These are phyloP conservation scores for Gaultheria prostrata DNA, from an alignment of 148 eudicot species.

Conservation along the genomic window DNA sequence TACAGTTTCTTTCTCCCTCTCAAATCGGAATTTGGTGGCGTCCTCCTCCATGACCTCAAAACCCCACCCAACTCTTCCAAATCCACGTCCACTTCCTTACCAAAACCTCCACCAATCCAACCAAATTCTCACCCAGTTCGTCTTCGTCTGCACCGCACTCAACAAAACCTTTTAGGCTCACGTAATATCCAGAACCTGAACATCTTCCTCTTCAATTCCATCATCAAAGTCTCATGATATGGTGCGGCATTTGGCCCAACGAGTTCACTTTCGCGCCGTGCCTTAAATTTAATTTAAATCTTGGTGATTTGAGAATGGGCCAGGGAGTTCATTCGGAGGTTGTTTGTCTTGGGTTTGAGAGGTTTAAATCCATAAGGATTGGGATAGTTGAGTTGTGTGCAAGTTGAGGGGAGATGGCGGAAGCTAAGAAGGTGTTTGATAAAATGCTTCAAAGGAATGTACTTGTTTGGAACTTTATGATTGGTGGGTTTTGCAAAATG, in stretches of 20 bases:
- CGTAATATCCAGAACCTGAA: slow-evolving; percentile 45
- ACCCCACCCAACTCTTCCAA: slow-evolving; percentile 50
- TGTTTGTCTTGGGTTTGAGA: slow-evolving; percentile 31
- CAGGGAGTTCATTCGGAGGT: slow-evolving; percentile 43
- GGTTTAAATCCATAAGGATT: slow-evolving; percentile 25
- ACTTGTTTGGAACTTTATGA: slow-evolving; percentile 49
- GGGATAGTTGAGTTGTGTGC: slow-evolving; percentile 44
- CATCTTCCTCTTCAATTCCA: slow-evolving; percentile 60
- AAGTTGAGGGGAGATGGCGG: slow-evolving; percentile 28
- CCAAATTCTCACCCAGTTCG: slow-evolving; percentile 64
- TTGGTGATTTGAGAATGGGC: slow-evolving; percentile 41
- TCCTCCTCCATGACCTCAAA: slow-evolving; percentile 57
- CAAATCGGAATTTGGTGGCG: too few relatives aligned
- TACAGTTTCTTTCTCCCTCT: too few relatives aligned
- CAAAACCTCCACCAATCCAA: slow-evolving; percentile 65
- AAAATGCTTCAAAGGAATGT: slow-evolving; percentile 48
- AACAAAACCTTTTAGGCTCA: slow-evolving; percentile 39
- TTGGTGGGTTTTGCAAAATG: slow-evolving; percentile 38
- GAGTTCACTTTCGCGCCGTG: slow-evolving; percentile 66
- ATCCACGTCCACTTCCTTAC: slow-evolving; percentile 73
- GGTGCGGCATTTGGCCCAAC: slow-evolving; percentile 53
- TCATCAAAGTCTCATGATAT: slow-evolving; percentile 64
- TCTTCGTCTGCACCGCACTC: slow-evolving; percentile 46
- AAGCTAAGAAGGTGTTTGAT: slow-evolving; percentile 64
- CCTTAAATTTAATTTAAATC: slow-evolving; percentile 53